A percentile compares a stretch with the other conserved stretches of the same genome.
These are phyloP conservation scores for Citeromyces matritensis DNA, from an alignment of 805 yeast genomes.

Conservation along the genomic window DNA sequence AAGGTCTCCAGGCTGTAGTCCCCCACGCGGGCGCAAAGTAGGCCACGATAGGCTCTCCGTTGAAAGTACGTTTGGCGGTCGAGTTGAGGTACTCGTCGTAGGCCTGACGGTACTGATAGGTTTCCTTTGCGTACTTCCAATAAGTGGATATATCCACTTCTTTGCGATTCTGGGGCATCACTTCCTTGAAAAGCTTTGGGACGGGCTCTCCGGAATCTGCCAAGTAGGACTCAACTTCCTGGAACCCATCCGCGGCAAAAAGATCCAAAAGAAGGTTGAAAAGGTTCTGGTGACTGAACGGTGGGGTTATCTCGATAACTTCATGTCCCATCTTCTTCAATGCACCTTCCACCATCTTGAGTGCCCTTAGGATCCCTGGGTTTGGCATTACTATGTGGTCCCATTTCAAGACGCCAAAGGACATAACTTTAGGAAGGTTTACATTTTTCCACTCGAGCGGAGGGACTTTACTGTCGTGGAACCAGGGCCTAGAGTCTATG, in stretches of 20 bases:
- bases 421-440: too few species aligned
- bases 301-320: slow-evolving; percentile 30
- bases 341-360: slow-evolving; percentile 16
- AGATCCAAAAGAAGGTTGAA: slow-evolving; percentile 13
- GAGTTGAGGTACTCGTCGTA: slow-evolving; percentile 21
- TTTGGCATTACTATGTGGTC: slow-evolving; percentile 31
- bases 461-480: slow-evolving; percentile 24
- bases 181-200: slow-evolving; percentile 5
- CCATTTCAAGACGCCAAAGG: slow-evolving; percentile 21
- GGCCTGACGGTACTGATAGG: slow-evolving; percentile 17
- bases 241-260: slow-evolving; percentile 27
- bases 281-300: slow-evolving; percentile 13
- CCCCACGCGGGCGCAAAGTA: slow-evolving; percentile 30
- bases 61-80: slow-evolving; percentile 15
- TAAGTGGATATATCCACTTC: slow-evolving; percentile 12
- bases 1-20: slow-evolving; percentile 23
- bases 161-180: background rate
- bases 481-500: slow-evolving; percentile 26
- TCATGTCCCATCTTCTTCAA: slow-evolving; percentile 30
- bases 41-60: slow-evolving; percentile 28
- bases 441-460: slow-evolving; percentile 36
- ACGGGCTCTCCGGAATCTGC: slow-evolving; percentile 15
- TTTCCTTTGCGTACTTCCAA: slow-evolving; percentile 22
- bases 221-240: slow-evolving; percentile 10
- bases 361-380: slow-evolving; percentile 31